Conservation (phyloP, 495 filamentous ascomycete species). For the Aspergillus hancockii region DNA sequence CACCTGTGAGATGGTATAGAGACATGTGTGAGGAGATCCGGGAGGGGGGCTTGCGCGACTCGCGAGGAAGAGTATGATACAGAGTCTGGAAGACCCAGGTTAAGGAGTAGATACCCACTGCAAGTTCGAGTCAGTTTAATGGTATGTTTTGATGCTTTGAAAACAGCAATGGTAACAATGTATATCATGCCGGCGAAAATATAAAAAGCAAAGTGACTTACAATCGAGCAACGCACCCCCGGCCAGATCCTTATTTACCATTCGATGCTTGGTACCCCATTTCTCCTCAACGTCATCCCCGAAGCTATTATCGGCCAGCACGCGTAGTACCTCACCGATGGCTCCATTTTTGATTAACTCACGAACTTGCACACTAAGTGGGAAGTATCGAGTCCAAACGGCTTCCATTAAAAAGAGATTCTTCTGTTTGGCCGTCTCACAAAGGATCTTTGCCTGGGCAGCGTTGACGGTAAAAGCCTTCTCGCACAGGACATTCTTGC, state of each 20-base stretch:
- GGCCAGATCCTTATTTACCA: constrained; percentile 85
- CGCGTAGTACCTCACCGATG: constrained; percentile 77
- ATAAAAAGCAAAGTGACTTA: constrained; percentile 30
- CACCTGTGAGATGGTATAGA: constrained; percentile 76
- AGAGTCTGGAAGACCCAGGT: constrained; percentile 94
- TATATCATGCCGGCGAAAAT: not conserved
- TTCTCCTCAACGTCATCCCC: constrained; percentile 51
- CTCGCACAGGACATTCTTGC: constrained; percentile 90
- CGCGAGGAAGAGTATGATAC: constrained; percentile 72
- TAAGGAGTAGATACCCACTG: constrained; percentile 83
- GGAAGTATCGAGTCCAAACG: constrained; percentile 94
- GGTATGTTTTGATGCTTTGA: no score
- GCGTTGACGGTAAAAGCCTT: constrained; percentile 93
- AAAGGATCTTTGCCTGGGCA: constrained; percentile 71
- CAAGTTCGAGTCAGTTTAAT: not conserved
- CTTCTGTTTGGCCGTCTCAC: constrained; percentile 73
- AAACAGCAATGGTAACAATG: not conserved
- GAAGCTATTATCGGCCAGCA: constrained; percentile 69
- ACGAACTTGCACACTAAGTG: constrained; percentile 72
- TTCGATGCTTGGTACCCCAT: constrained; percentile 64
- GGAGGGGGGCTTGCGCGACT: constrained; percentile 53
- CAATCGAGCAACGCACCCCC: constrained; percentile 81
- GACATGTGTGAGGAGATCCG: constrained; percentile 64
- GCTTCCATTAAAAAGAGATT: constrained; percentile 95
- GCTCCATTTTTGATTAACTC: constrained; percentile 65